Conservation (phyloP, 768 basidiomycete species). For the Russula brevipes region DNA sequence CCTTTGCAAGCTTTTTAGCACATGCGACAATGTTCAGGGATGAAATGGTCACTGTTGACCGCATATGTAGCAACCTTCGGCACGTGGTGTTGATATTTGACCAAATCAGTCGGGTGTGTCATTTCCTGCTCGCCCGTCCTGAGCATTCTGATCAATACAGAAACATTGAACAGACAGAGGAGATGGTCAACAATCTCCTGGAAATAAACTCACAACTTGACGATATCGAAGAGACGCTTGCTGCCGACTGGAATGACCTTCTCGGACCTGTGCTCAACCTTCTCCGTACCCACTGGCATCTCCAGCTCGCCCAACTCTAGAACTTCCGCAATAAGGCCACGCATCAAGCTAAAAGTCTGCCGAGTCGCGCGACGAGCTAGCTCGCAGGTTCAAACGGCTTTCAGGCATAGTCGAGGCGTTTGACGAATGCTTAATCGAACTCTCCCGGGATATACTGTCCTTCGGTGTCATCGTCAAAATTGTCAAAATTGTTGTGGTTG, state of each 20-base stretch:
- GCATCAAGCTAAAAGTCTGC: slow-evolving; percentile 83
- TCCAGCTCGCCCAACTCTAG: slow-evolving; percentile 87
- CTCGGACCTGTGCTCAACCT: slow-evolving; percentile 84
- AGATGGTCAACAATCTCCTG: slow-evolving; percentile 91
- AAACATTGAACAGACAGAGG: slow-evolving; percentile 91
- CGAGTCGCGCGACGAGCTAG: slow-evolving; percentile 59
- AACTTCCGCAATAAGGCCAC: slow-evolving; percentile 91
- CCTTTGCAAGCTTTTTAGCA: slow-evolving; percentile 71
- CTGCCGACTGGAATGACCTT: slow-evolving; percentile 65
- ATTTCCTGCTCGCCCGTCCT: neutral
- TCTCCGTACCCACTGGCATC: slow-evolving; percentile 74
- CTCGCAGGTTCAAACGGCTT: slow-evolving; percentile 80
- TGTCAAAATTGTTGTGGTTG: slow-evolving; percentile 89
- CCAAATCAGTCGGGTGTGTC: slow-evolving; percentile 86
- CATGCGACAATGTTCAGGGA: slow-evolving; percentile 83
- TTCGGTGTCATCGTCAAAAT: slow-evolving; percentile 88
- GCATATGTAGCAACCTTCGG: slow-evolving; percentile 67
- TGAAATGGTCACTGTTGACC: slow-evolving; percentile 78
- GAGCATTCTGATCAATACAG: slow-evolving; percentile 41
- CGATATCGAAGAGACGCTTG: slow-evolving; percentile 71
- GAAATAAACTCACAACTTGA: slow-evolving; percentile 86
- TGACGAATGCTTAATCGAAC: slow-evolving; percentile 74
- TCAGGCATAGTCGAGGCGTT: slow-evolving; percentile 76
- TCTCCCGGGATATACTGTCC: slow-evolving; percentile 73
- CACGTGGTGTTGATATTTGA: slow-evolving; percentile 82